Base-by-base conservation (phyloP, 2,329 filamentous ascomycete species). In the Fonsecaea monophora region DNA sequence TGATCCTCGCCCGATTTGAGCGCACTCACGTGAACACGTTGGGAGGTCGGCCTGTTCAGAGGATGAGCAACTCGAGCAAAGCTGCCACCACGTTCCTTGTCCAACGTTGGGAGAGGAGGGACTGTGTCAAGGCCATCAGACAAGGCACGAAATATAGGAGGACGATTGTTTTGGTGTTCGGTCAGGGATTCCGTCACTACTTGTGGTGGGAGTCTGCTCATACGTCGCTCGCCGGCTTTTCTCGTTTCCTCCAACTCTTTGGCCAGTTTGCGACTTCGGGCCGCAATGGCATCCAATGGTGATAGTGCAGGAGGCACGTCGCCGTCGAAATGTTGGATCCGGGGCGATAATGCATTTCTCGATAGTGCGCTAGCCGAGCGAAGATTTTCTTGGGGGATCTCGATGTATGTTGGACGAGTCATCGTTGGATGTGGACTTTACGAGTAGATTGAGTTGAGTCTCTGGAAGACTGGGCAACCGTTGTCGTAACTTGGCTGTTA, bases 201-300 rank as follows among this genome's bases (percentile, higher is more conserved):
- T 66, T 94, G 83, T 6, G 93, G 92, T 2, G 94, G 92, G 53
- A 98, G 82, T 50, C 94, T 87, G 80, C 94, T 97, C 80, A 97
- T 86, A 65, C 94, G 87, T 71, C 89, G 88, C 58, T 92, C 93
- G 69, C 87, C 86, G 75, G 87, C 89, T 67, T 80, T 79, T 74
- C 87, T 86, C 70, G 87, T 89, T 72, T 95, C 90, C 77, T 97
- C 90, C 68, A 99, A 87, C 79, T 96, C 91, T 79, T 88, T 91
- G 45, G 93, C 93, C 60, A 99, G 86, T 73, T 96, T 82, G 65
- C 94, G 90, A 73, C 94, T 96, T 76, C 98, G 94, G 69, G 94
- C 85, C 25, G 94, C 94, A 77, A 99, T 96, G 56, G 94, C 94
- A 84, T 99, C 95, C 71, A 99, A 86, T 10, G 95, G 95, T 7